Conservation (phyloP, 2,329 filamentous ascomycete genomes). For the Fusarium sp. region DNA sequence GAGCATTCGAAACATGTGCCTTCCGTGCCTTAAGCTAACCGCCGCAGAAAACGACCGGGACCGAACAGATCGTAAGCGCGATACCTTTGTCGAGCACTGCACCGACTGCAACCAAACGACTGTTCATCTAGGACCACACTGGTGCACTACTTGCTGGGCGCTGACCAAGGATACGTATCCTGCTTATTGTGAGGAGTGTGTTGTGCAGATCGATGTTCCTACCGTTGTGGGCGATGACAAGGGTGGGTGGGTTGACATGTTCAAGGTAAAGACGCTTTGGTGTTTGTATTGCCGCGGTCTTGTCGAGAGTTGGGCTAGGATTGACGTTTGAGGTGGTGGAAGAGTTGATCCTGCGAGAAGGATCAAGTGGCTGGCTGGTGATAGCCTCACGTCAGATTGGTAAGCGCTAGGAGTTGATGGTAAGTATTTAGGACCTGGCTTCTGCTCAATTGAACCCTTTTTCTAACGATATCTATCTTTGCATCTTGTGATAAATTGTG, state of each 20-base stretch:
- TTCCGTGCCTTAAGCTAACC: neutral
- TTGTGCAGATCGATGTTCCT: conserved; percentile 8
- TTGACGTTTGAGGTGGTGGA: neutral
- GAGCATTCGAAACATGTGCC: conserved; percentile 6
- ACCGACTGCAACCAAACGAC: conserved; percentile 3
- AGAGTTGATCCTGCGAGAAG: neutral
- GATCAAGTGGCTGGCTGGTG: neutral
- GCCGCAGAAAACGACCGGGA: neutral
- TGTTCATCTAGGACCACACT: conserved; percentile 36
- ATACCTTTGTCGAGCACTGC: conserved; percentile 19
- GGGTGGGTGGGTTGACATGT: conserved; percentile 31
- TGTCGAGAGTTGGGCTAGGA: conserved; percentile 27
- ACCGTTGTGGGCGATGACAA: conserved; percentile 9
- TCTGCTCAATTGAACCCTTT: neutral
- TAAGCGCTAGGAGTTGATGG: conserved; percentile 16
- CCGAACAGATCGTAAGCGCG: neutral
- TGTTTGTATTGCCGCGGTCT: conserved; percentile 24
- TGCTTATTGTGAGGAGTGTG: conserved; percentile 29
- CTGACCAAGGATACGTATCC: neutral
- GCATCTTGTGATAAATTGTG: neutral
- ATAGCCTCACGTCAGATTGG: conserved; percentile 9
- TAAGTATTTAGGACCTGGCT: neutral
- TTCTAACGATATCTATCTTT: rapidly evolving
- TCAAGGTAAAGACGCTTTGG: conserved; percentile 32
- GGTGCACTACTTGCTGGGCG: conserved; percentile 32